Percentiles rank a stretch among this genome's conserved stretches.
These are phyloP conservation scores for Mortierella sp. DNA, from an alignment of 371 early-diverging fungal species.

Conservation along the genomic window DNA sequence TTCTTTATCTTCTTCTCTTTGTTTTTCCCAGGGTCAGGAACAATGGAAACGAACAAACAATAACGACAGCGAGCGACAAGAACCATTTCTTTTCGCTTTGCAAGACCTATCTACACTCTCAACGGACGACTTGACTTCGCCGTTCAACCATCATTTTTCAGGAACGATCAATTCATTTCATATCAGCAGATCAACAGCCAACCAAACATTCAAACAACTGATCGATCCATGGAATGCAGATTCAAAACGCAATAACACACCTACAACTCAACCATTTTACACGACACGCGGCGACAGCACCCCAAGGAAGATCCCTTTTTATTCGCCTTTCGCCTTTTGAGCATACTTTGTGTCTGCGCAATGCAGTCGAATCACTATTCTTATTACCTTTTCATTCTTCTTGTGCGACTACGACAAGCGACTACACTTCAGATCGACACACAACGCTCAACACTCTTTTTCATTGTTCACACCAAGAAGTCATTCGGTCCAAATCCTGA, in stretches of 20 bases:
- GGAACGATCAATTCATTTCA: background rate
- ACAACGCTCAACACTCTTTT: background rate
- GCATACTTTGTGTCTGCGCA: background rate
- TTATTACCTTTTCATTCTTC: background rate
- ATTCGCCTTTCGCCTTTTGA: background rate
- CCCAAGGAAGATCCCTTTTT: background rate
- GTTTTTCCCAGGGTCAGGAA: constrained; percentile 8
- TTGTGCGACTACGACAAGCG: background rate
- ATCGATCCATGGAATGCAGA: background rate
- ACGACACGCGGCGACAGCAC: background rate
- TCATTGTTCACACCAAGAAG: background rate
- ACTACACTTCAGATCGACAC: background rate
- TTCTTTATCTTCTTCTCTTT: background rate
- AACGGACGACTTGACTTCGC: background rate
- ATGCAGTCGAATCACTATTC: background rate
- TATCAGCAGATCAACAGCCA: background rate
- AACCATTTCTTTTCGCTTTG: background rate
- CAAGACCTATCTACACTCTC: background rate
- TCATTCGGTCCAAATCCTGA: too few species aligned
- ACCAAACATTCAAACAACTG: background rate
- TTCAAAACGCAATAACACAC: background rate
- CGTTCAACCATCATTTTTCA: background rate
- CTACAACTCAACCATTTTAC: background rate
- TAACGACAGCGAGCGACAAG: background rate
- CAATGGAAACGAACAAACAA: background rate